These are phyloP conservation scores for Rostrohypoxylon terebratum DNA, from an alignment of 495 filamentous ascomycete genomes.

Conservation along the genomic window DNA sequence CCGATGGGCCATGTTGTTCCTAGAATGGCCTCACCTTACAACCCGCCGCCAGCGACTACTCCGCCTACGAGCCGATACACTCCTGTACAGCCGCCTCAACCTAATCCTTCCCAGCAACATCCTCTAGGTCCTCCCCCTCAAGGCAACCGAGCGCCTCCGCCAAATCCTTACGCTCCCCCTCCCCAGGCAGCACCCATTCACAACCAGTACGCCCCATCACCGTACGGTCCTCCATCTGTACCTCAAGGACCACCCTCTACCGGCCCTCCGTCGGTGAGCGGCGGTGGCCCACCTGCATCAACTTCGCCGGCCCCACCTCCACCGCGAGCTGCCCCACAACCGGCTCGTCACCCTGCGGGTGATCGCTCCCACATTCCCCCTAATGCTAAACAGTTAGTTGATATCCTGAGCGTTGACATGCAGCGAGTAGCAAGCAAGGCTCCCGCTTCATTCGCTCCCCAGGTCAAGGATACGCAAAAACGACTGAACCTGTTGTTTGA, in stretches of 20 bases:
- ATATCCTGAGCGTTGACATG: slow-evolving; percentile 86
- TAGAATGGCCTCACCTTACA: slow-evolving; percentile 88
- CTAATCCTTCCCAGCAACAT: slow-evolving; percentile 66
- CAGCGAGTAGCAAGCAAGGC: slow-evolving; percentile 86
- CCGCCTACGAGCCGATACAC: slow-evolving; percentile 87
- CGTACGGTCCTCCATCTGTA: slow-evolving; percentile 42
- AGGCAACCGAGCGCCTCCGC: slow-evolving; percentile 54
- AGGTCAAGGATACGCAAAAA: slow-evolving; percentile 94
- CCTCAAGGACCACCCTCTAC: slow-evolving; percentile 56
- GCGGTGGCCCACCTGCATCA: slow-evolving; percentile 56
- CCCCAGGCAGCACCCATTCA: slow-evolving; percentile 54
- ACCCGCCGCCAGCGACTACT: slow-evolving; percentile 78
- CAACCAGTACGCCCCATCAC: slow-evolving; percentile 61
- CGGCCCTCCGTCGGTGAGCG: slow-evolving; percentile 63
- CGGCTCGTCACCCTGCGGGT: slow-evolving; percentile 79
- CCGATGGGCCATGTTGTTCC: slow-evolving; percentile 67
- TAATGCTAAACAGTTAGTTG: slow-evolving; percentile 78
- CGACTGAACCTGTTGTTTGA: slow-evolving; percentile 92
- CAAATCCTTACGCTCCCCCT: slow-evolving; percentile 72
- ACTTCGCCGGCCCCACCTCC: slow-evolving; percentile 66
- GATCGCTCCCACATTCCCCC: slow-evolving; percentile 91
- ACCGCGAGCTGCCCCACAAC: slow-evolving; percentile 48
- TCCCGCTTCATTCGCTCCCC: slow-evolving; percentile 80
- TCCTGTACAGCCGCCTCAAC: slow-evolving; percentile 75
- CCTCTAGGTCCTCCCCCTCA: slow-evolving; percentile 50